Evolutionary conservation across 73 alveolate species (phyloP).

Genomic region (Paramecium sonneborni): DNA sequence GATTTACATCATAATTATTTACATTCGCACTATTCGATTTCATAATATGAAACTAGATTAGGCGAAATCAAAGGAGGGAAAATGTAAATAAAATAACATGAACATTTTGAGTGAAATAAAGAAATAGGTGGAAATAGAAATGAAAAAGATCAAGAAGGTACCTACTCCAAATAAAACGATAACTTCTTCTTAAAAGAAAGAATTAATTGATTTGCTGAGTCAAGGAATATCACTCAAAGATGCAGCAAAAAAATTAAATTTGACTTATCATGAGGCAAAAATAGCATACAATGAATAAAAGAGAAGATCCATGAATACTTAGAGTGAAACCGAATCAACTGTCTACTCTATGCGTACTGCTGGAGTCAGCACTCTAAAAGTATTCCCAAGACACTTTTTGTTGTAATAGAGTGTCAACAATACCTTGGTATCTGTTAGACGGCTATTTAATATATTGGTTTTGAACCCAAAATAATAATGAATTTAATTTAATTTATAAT

Average conservation of each 20-base stretch:
- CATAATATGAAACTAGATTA: neutral
- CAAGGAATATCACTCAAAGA: neutral
- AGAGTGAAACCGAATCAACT: neutral
- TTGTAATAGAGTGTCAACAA: too few species aligned
- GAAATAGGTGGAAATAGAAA: neutral
- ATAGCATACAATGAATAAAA: conserved; percentile 18
- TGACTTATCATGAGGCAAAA: conserved; percentile 9
- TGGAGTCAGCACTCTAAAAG: neutral
- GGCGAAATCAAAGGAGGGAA: neutral
- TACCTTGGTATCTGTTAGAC: too few species aligned
- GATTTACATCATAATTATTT: neutral
- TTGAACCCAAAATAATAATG: neutral
- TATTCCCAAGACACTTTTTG: too few species aligned
- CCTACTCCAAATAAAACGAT: too few species aligned
- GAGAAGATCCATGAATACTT: neutral
- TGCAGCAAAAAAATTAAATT: conserved; percentile 4
- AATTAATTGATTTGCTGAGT: neutral
- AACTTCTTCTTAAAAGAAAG: too few species aligned
- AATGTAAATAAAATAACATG: neutral
- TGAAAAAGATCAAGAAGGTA: neutral
- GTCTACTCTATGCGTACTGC: neutral
- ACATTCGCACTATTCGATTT: neutral
- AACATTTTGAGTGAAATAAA: neutral
- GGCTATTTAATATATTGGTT: neutral
- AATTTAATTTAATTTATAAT: neutral